Evolutionary conservation across 1,284 basidiomycete genomes (phyloP).

Genomic region (Sporisorium graminicola): DNA sequence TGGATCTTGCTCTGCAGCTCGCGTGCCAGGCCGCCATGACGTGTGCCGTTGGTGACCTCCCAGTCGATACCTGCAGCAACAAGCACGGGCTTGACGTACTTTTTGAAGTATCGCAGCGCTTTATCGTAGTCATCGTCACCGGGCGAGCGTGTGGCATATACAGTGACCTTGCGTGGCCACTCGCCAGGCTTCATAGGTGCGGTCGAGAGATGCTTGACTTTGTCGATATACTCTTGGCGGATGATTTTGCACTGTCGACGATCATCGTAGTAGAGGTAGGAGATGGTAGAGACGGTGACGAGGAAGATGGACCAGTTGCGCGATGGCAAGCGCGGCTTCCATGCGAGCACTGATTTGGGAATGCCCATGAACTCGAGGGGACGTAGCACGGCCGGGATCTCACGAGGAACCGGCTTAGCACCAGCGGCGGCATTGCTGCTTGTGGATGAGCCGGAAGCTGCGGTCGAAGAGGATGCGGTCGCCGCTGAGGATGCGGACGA

Average conservation of each 20-base stretch:
- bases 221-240: constrained; percentile 81
- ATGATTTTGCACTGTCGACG: constrained; percentile 82
- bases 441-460: constrained; percentile 16
- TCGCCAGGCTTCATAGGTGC: constrained; percentile 78
- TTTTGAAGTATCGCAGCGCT: constrained; percentile 87
- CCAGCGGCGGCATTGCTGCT: constrained; percentile 17
- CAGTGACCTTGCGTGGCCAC: constrained; percentile 82
- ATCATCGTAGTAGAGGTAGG: constrained; percentile 86
- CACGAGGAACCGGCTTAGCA: constrained; percentile 42
- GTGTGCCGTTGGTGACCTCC: constrained; percentile 82
- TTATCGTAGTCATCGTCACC: constrained; percentile 93
- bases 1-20: constrained; percentile 81
- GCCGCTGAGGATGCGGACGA: neutral
- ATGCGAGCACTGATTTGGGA: constrained; percentile 71
- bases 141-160: constrained; percentile 90
- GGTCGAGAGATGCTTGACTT: constrained; percentile 82
- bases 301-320: constrained; percentile 95
- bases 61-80: constrained; percentile 95
- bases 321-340: constrained; percentile 78
- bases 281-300: constrained; percentile 78
- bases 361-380: constrained; percentile 72
- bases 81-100: constrained; percentile 96
- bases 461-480: constrained; percentile 13
- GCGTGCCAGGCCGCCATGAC: constrained; percentile 84
- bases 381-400: constrained; percentile 54